Evolutionary conservation across 306 rosid species (phyloP), one percentile per base, ranked within the genome.

Genomic region (Ammopiptanthus mongolicus): DNA sequence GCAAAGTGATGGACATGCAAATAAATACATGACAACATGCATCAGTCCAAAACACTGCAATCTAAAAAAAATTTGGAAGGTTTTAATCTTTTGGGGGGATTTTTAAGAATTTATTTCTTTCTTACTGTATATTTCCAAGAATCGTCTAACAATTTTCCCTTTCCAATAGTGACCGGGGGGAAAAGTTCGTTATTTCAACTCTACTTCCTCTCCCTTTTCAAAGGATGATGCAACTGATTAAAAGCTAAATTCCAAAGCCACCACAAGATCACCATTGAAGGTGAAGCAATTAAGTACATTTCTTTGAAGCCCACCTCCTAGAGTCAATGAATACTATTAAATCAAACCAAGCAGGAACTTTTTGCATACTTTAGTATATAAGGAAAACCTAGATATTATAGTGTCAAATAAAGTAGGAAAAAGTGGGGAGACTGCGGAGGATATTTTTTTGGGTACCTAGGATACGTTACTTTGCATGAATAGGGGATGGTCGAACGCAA

Each of bases 1-100:
- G 86, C 74, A 87, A 60, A 71, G 14, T 71, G 44, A 47, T 48
- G 50, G 28, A 67, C 42, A 85, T 11, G 74, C 5, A 78, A 78
- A 77, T 65, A 23, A 28, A 41, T 34, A 25, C 46, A 73, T 21
- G 19, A 73, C 17, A 13, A 57, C 44, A 55, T 33, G 71, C 69
- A 67, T 84, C 78, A 72, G 28, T 61, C 41, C 3, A 47, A 9
- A 76, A 76, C n/a, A 60, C 48, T 14, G 19, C 41, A 61, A 67
- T 34, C 21, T 42, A 48, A 25, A 39, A 10, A 15, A 78, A 76
- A n/a, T 34, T 41, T 41, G 73, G 31, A 72, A 36, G 3, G 15
- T 21, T 50, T 60, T 53, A 2, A 25, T 55, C 41, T 73, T 80
- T 41, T 17, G 21, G 10, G 10, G 9, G 39, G 23, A 50, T 63